Base-by-base conservation (phyloP, 2,329 filamentous ascomycete species). In the Colletotrichum sp. region DNA sequence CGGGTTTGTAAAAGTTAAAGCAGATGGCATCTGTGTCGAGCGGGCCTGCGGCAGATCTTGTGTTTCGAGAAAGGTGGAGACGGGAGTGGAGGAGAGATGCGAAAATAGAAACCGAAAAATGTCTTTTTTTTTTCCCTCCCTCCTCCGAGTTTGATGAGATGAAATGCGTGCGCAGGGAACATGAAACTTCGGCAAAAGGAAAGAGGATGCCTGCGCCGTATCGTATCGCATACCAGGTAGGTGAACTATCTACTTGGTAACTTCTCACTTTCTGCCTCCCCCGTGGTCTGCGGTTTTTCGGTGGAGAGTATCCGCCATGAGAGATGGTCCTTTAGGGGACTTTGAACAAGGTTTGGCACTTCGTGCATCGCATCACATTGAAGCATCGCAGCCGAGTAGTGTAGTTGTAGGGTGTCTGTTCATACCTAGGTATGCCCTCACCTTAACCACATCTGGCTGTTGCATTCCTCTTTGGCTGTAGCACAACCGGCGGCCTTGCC, bases 181-280 rank as follows among this genome's bases (percentile, higher is more conserved):
- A 39, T 76, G 70, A 74, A 76, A 76, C 74, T 74, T 74, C 64
- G 70, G 70, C n/a, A 69, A 64, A 69, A 24, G 24, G 30, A n/a
- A 32, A 36, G 44, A 52, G 63, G 36, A 69, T 65, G 39, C 30
- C 63, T 76, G 28, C 34, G 44, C 21, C 64, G 70, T 36, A 34
- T 9, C 26, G 32, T 30, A 34, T 71, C 21, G 44, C n/a, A 52
- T 52, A 52, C 44, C 44, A 52, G 44, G 44, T 52, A 21, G 10
- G 44, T 21, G 10, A 49, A 52, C 44, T 52, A 21, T 24, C 12
- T 52, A 52, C n/a, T 52, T 21, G 44, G n/a, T 52, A 52, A 52
- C 44, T 52, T 52, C 44, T 52, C 44, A 52, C n/a, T 52, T 52
- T 21, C 44, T 21, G 44, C 36, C 6, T 28, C 32, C 28, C 59